Conservation (phyloP, 768 basidiomycete genomes). For the Pholiota molesta region DNA sequence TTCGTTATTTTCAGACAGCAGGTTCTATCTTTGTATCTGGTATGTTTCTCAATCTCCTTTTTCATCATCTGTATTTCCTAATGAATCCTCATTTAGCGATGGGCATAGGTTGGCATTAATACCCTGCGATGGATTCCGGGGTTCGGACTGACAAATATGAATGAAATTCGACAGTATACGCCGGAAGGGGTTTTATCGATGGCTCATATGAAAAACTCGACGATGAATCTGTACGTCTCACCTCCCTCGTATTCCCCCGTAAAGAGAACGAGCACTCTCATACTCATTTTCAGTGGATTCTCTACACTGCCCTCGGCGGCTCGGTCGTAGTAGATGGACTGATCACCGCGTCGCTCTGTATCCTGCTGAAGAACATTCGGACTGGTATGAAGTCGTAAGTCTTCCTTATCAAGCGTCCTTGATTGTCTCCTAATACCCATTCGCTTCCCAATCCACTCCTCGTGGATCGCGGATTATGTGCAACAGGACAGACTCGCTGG, state of each 20-base stretch:
- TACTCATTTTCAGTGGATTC: slow-evolving; percentile 19
- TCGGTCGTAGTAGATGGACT: slow-evolving; percentile 26
- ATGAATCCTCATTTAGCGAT: slow-evolving; percentile 5
- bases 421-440: background rate
- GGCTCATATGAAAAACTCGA: slow-evolving; percentile 20
- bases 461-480: background rate
- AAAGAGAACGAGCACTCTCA: background rate
- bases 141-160: background rate
- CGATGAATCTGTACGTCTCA: slow-evolving; percentile 20
- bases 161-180: slow-evolving; percentile 11
- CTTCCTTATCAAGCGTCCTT: too few species aligned
- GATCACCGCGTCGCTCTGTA: slow-evolving; percentile 25
- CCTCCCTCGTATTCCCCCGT: background rate
- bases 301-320: slow-evolving; percentile 26
- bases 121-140: background rate
- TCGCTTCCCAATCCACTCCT: background rate
- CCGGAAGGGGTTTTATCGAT: slow-evolving; percentile 22
- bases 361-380: slow-evolving; percentile 22
- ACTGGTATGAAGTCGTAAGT: slow-evolving; percentile 27
- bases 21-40: slow-evolving; percentile 17
- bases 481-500: slow-evolving; percentile 25
- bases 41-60: background rate
- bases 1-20: slow-evolving; percentile 5
- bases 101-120: slow-evolving; percentile 14
- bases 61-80: background rate